phyloP scores from a whole-genome alignment of 1,139 yeast species.

The Dujonia santamariae region DNA sequence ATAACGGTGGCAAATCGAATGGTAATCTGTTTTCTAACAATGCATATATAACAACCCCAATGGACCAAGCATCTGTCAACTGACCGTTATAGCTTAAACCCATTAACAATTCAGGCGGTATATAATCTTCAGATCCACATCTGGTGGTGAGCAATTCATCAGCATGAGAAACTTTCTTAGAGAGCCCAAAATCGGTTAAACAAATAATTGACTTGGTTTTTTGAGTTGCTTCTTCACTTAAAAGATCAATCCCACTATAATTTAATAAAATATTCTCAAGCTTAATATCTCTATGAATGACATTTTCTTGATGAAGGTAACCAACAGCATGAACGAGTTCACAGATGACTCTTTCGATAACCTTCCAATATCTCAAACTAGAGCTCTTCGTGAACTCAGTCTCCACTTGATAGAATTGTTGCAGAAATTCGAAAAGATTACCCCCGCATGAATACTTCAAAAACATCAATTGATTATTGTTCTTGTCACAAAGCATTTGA shows the following conservation, averaged over 20 bases:
- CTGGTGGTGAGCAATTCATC: constrained; percentile 72
- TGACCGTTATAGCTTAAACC: constrained; percentile 90
- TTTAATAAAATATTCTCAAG: constrained; percentile 73
- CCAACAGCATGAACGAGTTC: constrained; percentile 68
- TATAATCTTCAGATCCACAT: constrained; percentile 95
- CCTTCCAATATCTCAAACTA: constrained; percentile 35
- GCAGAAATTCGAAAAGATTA: constrained; percentile 66
- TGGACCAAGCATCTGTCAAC: constrained; percentile 89
- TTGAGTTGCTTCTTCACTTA: constrained; percentile 2
- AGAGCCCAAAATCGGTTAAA: constrained; percentile 85
- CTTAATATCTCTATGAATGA: constrained; percentile 87
- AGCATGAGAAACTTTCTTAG: constrained; percentile 58
- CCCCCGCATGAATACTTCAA: constrained; percentile 84
- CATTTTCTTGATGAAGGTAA: constrained; percentile 64
- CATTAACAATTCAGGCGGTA: constrained; percentile 87
- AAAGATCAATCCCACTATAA: constrained; percentile 18
- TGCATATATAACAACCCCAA: constrained; percentile 86
- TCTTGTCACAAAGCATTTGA: constrained; percentile 14
- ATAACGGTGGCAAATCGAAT: constrained; percentile 63
- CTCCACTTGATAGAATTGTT: constrained; percentile 22
- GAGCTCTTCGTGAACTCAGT: constrained; percentile 14
- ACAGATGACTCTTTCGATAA: constrained; percentile 60
- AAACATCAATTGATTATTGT: constrained; percentile 49
- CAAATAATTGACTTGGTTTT: constrained; percentile 32
- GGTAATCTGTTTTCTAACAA: constrained; percentile 83